Conservation (phyloP, 768 basidiomycete genomes). For the Dictyophora rubrovolvata region DNA sequence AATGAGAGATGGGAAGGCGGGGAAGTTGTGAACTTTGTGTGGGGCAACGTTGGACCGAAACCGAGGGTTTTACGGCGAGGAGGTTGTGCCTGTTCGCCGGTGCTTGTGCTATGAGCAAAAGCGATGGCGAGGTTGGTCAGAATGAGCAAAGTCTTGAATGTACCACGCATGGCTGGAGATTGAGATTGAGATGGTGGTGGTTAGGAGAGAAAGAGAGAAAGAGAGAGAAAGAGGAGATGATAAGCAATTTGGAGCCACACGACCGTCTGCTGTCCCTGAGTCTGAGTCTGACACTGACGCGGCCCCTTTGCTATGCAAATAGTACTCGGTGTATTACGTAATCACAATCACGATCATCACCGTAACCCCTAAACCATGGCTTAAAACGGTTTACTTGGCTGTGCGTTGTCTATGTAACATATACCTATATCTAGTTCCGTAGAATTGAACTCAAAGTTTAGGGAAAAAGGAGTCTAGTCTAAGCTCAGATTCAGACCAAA, state of each 20-base stretch:
- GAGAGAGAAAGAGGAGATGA: neutral
- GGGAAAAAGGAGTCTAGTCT: no score
- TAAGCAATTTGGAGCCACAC: neutral
- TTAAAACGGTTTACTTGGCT: neutral
- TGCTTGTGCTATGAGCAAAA: slow-evolving; percentile 5
- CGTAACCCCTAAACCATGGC: neutral
- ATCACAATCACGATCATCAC: neutral
- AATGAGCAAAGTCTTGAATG: neutral
- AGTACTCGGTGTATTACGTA: neutral
- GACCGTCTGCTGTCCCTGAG: neutral
- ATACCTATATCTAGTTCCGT: neutral
- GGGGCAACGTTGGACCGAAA: slow-evolving; percentile 74
- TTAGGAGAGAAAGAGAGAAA: neutral
- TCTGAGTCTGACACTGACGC: neutral
- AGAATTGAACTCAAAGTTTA: neutral
- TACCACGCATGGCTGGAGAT: slow-evolving; percentile 1
- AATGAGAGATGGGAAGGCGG: slow-evolving; percentile 28
- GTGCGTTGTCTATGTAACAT: no score
- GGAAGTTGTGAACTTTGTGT: slow-evolving; percentile 36
- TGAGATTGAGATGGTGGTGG: neutral
- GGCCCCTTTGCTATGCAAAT: neutral
- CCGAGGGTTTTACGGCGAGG: slow-evolving; percentile 71
- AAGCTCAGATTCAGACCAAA: no score
- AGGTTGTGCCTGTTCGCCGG: neutral
- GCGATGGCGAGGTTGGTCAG: slow-evolving; percentile 8